Conservation (phyloP, 2,329 filamentous ascomycete genomes). For the Periconia sp. region DNA sequence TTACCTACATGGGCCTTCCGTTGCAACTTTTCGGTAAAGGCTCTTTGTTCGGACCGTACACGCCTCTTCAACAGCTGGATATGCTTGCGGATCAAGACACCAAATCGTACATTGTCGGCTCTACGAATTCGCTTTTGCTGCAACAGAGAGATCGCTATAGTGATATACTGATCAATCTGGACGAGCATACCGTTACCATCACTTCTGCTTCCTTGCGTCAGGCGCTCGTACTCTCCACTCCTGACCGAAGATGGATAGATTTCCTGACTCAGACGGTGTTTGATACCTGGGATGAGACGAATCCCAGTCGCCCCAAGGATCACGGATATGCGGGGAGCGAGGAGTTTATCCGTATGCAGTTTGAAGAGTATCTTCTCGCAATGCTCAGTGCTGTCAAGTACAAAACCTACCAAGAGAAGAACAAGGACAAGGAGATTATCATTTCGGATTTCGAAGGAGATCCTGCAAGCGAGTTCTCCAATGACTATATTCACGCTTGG, state of each 20-base stretch:
- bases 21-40: constrained; percentile 96
- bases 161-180: constrained; percentile 93
- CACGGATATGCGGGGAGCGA: constrained; percentile 95
- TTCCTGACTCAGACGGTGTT: constrained; percentile 90
- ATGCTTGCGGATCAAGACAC: constrained; percentile 90
- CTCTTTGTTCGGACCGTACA: constrained; percentile 94
- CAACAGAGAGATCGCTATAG: constrained; percentile 96
- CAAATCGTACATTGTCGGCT: constrained; percentile 96
- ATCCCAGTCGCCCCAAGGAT: constrained; percentile 87
- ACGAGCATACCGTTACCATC: constrained; percentile 83
- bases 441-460: constrained; percentile 73
- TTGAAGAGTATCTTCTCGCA: constrained; percentile 92
- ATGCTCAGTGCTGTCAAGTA: constrained; percentile 89
- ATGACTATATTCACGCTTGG: constrained; percentile 88
- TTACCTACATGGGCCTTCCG: constrained; percentile 92
- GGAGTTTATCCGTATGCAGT: constrained; percentile 95
- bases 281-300: constrained; percentile 92
- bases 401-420: constrained; percentile 55
- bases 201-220: constrained; percentile 75
- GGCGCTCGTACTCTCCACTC: constrained; percentile 76
- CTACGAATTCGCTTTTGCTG: constrained; percentile 89
- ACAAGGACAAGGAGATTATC: constrained; percentile 59
- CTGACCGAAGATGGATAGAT: constrained; percentile 95
- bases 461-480: constrained; percentile 78
- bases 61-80: constrained; percentile 92